Percentiles rank a stretch among this genome's conserved stretches.
phyloP scores from a whole-genome alignment of 257 asterid genomes.

The Nicotiana otophora region DNA sequence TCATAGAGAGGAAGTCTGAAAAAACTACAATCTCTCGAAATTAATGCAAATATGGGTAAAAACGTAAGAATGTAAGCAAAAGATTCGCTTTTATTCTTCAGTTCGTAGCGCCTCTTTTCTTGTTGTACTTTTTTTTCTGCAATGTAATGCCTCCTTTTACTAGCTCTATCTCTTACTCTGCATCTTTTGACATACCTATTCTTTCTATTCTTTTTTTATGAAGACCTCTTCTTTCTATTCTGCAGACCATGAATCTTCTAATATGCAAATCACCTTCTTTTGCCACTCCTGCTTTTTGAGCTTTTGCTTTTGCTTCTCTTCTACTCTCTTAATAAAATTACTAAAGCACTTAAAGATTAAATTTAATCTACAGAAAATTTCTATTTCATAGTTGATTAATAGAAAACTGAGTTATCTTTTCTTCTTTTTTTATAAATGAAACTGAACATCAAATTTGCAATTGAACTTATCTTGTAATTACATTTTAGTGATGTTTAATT shows the following conservation, averaged over 20 bases:
- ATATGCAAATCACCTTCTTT: not conserved
- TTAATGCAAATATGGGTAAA: not conserved
- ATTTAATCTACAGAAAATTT: not conserved
- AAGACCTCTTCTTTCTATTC: too few relatives aligned
- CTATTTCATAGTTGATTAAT: too few relatives aligned
- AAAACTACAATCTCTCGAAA: not conserved
- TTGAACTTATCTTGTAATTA: too few relatives aligned
- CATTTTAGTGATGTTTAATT: too few relatives aligned
- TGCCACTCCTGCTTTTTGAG: not conserved
- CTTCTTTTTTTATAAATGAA: too few relatives aligned
- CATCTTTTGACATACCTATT: not conserved
- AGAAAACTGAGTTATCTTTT: too few relatives aligned
- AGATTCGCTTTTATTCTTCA: not conserved
- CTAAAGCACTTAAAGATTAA: not conserved
- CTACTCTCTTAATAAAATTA: not conserved
- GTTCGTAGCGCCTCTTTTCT: not conserved
- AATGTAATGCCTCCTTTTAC: too few relatives aligned
- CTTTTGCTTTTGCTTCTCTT: not conserved
- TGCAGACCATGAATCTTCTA: not conserved
- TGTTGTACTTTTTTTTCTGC: not conserved
- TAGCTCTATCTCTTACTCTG: too few relatives aligned
- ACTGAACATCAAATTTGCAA: too few relatives aligned
- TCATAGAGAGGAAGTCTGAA: not conserved
- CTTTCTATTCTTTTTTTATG: too few relatives aligned
- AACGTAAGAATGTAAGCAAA: not conserved